These are phyloP conservation scores for Thermothielavioides terrestris DNA, from an alignment of 495 filamentous ascomycete species.

Conservation along the genomic window DNA sequence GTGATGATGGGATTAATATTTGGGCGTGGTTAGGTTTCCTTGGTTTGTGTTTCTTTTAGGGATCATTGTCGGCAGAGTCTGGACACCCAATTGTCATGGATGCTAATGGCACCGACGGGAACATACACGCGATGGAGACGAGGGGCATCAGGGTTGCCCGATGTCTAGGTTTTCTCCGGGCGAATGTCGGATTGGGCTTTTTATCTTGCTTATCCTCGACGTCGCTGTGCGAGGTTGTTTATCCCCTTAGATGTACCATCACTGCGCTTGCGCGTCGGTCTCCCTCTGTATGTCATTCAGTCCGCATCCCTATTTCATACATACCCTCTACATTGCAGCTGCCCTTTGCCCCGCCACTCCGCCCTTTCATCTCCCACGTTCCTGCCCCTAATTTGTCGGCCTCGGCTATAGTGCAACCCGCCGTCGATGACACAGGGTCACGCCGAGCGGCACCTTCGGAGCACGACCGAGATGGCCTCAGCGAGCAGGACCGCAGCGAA, in stretches of 20 bases:
- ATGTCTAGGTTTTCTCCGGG: neutral
- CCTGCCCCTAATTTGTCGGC: neutral
- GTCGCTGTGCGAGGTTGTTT: neutral
- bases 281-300: neutral
- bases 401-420: neutral
- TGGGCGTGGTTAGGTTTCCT: constrained; percentile 2
- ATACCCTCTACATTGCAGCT: neutral
- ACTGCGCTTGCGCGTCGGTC: neutral
- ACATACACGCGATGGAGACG: neutral
- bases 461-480: too few relatives aligned
- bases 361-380: too few relatives aligned
- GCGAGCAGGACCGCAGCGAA: too few relatives aligned
- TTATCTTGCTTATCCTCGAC: neutral
- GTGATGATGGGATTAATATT: constrained; percentile 6
- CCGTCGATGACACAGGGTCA: too few relatives aligned
- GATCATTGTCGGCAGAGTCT: constrained; percentile 1
- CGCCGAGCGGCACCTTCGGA: too few relatives aligned
- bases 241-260: constrained; percentile 3
- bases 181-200: constrained; percentile 1
- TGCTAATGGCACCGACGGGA: neutral
- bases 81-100: neutral
- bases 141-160: neutral
- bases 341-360: neutral
- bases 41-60: neutral
- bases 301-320: neutral